phyloP scores from a whole-genome alignment of 2,329 filamentous ascomycete species.

The Phialocephala subalpina region DNA sequence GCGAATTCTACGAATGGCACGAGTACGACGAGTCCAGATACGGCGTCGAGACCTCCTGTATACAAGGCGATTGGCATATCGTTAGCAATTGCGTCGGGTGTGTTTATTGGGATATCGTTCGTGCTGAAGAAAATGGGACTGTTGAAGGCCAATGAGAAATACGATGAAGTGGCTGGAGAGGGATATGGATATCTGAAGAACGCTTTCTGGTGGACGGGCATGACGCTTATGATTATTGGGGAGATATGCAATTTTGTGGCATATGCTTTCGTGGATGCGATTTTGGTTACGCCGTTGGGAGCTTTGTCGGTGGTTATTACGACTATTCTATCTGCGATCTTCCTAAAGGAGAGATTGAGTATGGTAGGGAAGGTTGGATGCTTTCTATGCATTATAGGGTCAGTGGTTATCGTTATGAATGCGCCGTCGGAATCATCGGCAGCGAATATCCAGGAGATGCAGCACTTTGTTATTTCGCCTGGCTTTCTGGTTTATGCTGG shows the following conservation, averaged over 20 bases:
- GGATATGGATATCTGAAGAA: conserved; percentile 98
- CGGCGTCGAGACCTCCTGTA: conserved; percentile 40
- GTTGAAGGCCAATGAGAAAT: conserved; percentile 92
- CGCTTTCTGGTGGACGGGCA: conserved; percentile 91
- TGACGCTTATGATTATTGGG: conserved; percentile 96
- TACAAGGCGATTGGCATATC: conserved; percentile 91
- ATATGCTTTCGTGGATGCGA: conserved; percentile 96
- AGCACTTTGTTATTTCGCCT: conserved; percentile 83
- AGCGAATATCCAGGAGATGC: conserved; percentile 89
- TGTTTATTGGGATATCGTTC: conserved; percentile 95
- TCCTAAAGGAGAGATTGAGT: conserved; percentile 93
- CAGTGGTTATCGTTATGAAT: conserved; percentile 93
- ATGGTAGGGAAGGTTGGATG: conserved; percentile 97
- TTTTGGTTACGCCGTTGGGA: conserved; percentile 90
- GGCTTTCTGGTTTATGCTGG: conserved; percentile 88
- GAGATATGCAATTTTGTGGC: conserved; percentile 98
- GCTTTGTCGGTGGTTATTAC: conserved; percentile 93
- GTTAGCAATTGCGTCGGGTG: conserved; percentile 84
- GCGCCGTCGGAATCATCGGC: conserved; percentile 88
- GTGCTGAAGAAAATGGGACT: conserved; percentile 94
- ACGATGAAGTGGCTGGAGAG: conserved; percentile 93
- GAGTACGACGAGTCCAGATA: conserved; percentile 34
- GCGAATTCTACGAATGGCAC: conserved; percentile 47
- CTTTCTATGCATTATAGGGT: conserved; percentile 93
- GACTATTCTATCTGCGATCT: conserved; percentile 90